Conservation (phyloP, 768 basidiomycete genomes). For the Cyclocybe cylindracea region DNA sequence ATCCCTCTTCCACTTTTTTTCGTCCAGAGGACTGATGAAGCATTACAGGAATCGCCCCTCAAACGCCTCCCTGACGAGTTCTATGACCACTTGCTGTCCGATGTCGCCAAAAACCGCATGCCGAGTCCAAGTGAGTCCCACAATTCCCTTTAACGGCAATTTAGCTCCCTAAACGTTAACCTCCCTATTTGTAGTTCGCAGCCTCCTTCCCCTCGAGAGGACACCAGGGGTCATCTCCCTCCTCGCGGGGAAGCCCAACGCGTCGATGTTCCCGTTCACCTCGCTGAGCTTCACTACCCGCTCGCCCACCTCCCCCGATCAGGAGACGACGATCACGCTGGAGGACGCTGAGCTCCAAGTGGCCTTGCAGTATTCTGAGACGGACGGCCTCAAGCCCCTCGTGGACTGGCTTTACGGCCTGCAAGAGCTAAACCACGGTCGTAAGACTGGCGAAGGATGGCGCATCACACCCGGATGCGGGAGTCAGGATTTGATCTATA, state of each 20-base stretch:
- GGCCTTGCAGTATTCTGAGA: slow-evolving; percentile 78
- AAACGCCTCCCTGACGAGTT: slow-evolving; percentile 49
- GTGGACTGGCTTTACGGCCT: slow-evolving; percentile 70
- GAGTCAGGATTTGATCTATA: slow-evolving; percentile 87
- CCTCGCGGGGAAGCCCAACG: slow-evolving; percentile 91
- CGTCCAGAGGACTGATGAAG: background rate
- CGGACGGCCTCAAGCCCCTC: slow-evolving; percentile 64
- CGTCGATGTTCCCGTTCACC: slow-evolving; percentile 88
- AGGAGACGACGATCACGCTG: slow-evolving; percentile 54
- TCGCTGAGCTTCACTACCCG: slow-evolving; percentile 68
- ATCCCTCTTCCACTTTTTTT: too few relatives aligned
- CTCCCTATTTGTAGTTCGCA: slow-evolving; percentile 46
- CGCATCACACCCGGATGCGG: slow-evolving; percentile 75
- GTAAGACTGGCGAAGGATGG: slow-evolving; percentile 70
- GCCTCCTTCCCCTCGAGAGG: slow-evolving; percentile 75
- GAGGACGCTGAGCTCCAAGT: slow-evolving; percentile 58
- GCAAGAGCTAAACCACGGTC: slow-evolving; percentile 69
- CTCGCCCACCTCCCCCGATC: slow-evolving; percentile 42
- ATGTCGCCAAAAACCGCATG: slow-evolving; percentile 57
- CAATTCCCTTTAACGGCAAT: background rate
- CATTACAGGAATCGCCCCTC: slow-evolving; percentile 11
- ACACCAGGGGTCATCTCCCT: slow-evolving; percentile 78
- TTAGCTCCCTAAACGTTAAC: background rate
- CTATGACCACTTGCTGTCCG: slow-evolving; percentile 64
- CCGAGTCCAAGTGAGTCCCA: slow-evolving; percentile 60